Percentiles rank a stretch among this genome's conserved stretches.
Evolutionary conservation across 2,329 filamentous ascomycete genomes (phyloP).

Genomic region (Xylaria sp.): DNA sequence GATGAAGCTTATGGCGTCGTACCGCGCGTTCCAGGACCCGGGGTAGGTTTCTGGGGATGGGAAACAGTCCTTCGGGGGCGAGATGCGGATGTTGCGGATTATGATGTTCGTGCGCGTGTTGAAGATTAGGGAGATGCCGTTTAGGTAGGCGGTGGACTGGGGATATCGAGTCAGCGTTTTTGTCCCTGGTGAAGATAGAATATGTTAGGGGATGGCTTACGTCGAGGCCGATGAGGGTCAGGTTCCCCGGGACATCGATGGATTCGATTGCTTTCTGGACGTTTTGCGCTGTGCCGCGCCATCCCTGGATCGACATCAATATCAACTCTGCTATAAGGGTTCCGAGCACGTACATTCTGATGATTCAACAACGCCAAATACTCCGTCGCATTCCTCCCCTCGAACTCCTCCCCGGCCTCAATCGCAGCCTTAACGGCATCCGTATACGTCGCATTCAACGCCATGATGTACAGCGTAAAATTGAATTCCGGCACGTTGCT

Average conservation of each 20-base stretch:
- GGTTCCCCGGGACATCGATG: conserved; percentile 18
- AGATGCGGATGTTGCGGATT: conserved; percentile 19
- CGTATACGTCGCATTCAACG: conserved; percentile 21
- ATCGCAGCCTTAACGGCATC: conserved; percentile 16
- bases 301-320: conserved; percentile 13
- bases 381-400: conserved; percentile 22
- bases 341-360: conserved; percentile 14
- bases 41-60: conserved; percentile 21
- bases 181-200: no score
- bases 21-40: conserved; percentile 20
- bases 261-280: conserved; percentile 22
- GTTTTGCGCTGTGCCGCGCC: conserved; percentile 21
- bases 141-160: conserved; percentile 14
- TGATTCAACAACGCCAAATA: conserved; percentile 18
- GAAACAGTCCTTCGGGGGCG: conserved; percentile 21
- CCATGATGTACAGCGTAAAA: conserved; percentile 22
- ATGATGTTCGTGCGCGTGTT: conserved; percentile 20
- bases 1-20: conserved; percentile 21
- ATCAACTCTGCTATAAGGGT: no score
- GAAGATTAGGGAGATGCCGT: conserved; percentile 20
- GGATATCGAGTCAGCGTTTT: background rate
- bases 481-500: conserved; percentile 17
- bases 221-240: conserved; percentile 22
- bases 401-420: conserved; percentile 11
- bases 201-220: conserved; percentile 2